Conservation (phyloP, 2,329 filamentous ascomycete genomes). For the Fusarium gaditjirri region DNA sequence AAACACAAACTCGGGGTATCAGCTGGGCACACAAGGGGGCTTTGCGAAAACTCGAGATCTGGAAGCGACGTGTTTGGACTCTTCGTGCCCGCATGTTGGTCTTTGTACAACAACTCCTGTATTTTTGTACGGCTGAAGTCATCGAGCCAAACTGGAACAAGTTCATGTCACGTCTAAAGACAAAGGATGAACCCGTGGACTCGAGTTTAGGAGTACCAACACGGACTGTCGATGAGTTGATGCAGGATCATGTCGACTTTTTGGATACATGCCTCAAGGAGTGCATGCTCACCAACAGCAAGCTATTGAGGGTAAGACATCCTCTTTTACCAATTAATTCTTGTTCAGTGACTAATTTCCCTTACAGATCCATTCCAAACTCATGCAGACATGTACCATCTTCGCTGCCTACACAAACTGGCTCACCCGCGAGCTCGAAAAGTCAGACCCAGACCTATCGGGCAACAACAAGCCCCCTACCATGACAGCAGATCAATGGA, state of each 20-base stretch:
- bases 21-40: conserved; percentile 86
- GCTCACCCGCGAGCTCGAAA: conserved; percentile 84
- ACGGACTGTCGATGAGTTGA: conserved; percentile 93
- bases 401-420: conserved; percentile 92
- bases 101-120: conserved; percentile 95
- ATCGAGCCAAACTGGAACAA: conserved; percentile 98
- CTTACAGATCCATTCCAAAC: conserved; percentile 89
- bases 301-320: conserved; percentile 80
- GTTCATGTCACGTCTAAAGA: conserved; percentile 87
- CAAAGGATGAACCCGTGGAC: conserved; percentile 57
- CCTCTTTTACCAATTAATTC: background rate
- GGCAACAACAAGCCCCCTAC: conserved; percentile 66
- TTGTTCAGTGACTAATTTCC: conserved; percentile 20
- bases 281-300: conserved; percentile 98
- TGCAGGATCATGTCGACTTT: conserved; percentile 99
- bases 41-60: conserved; percentile 80
- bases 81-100: conserved; percentile 93
- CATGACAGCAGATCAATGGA: conserved; percentile 72
- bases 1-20: conserved; percentile 82
- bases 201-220: conserved; percentile 51
- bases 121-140: conserved; percentile 96
- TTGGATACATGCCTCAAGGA: conserved; percentile 97
- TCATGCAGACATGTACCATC: conserved; percentile 95
- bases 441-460: conserved; percentile 82
- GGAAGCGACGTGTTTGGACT: conserved; percentile 94